Conservation (phyloP, 345 rosid species). For the Bruguiera parviflora region DNA sequence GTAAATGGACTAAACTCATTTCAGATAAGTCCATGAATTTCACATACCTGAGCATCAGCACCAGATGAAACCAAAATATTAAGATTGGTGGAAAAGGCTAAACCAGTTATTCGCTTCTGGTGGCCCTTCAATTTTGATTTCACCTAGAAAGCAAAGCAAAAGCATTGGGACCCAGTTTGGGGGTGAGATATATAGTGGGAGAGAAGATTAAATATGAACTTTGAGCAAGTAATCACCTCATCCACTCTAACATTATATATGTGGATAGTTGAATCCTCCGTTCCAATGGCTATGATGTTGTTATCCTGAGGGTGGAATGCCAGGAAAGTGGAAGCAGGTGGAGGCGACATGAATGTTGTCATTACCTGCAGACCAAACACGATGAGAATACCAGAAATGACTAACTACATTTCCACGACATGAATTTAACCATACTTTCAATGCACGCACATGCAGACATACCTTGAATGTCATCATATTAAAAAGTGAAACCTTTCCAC, state of each 20-base stretch:
- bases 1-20: too few species aligned
- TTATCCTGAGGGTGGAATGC: constrained; percentile 91
- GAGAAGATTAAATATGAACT: background rate
- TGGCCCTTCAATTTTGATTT: constrained; percentile 86
- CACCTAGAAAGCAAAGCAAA: constrained; percentile 42
- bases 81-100: constrained; percentile 75
- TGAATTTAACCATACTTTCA: background rate
- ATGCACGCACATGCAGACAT: constrained; percentile 11
- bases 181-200: background rate
- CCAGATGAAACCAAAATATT: constrained; percentile 84
- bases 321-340: constrained; percentile 80
- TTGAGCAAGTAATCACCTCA: constrained; percentile 44
- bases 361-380: constrained; percentile 51
- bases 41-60: constrained; percentile 86
- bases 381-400: too few species aligned
- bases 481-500: constrained; percentile 84
- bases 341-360: constrained; percentile 85
- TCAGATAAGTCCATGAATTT: background rate
- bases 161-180: background rate
- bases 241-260: constrained; percentile 80
- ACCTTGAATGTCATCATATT: constrained; percentile 95
- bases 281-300: constrained; percentile 84
- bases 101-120: constrained; percentile 74
- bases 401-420: too few species aligned
- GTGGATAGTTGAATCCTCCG: constrained; percentile 84